Conservation (phyloP, 2,329 filamentous ascomycete genomes). For the Trichoderma citrinoviride region DNA sequence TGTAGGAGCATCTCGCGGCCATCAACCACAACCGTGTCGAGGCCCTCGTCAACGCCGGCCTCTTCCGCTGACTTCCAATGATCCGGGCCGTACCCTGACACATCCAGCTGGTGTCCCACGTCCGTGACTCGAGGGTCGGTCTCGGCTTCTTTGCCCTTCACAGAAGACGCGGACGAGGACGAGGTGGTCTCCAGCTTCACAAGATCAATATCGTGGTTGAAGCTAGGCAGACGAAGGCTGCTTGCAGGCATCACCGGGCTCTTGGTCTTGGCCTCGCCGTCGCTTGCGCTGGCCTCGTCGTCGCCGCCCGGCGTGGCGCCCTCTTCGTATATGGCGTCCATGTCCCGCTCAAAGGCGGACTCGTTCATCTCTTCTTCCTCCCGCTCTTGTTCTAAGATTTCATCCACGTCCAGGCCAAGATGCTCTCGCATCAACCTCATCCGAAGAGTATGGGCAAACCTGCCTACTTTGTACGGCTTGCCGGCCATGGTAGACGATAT, state of each 20-base stretch:
- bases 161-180: slow-evolving; percentile 22
- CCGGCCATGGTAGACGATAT: slow-evolving; percentile 90
- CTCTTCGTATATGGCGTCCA: slow-evolving; percentile 61
- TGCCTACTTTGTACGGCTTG: slow-evolving; percentile 81
- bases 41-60: slow-evolving; percentile 58
- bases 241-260: slow-evolving; percentile 40
- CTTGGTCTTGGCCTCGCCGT: slow-evolving; percentile 38
- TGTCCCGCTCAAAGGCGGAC: slow-evolving; percentile 55
- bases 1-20: slow-evolving; percentile 70
- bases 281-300: background rate
- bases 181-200: slow-evolving; percentile 50
- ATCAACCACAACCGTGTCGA: slow-evolving; percentile 68
- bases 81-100: slow-evolving; percentile 75
- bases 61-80: slow-evolving; percentile 66
- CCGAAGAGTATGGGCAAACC: slow-evolving; percentile 88
- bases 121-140: slow-evolving; percentile 46
- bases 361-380: slow-evolving; percentile 63
- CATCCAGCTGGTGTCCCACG: slow-evolving; percentile 65
- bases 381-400: slow-evolving; percentile 76
- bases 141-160: slow-evolving; percentile 27
- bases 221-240: slow-evolving; percentile 47
- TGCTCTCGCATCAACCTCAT: slow-evolving; percentile 96
- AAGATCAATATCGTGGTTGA: slow-evolving; percentile 63
- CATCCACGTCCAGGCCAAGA: slow-evolving; percentile 91
- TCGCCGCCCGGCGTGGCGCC: slow-evolving; percentile 34